Evolutionary conservation across 2,329 filamentous ascomycete genomes (phyloP).

Genomic region (Paraphaeosphaeria minitans): DNA sequence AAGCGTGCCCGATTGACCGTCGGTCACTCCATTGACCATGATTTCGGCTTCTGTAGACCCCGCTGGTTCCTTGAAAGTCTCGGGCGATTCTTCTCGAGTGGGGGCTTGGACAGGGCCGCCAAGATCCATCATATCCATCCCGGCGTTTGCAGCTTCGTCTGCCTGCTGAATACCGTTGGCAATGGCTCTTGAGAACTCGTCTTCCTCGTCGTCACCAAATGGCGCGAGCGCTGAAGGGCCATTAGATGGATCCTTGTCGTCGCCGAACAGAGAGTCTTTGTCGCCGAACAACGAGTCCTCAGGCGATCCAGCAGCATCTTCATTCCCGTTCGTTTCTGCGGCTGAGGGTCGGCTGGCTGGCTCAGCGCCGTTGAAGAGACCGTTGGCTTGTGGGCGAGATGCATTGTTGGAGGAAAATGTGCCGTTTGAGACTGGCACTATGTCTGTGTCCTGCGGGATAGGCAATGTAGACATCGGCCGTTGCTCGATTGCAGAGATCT

Average conservation of each 20-base stretch:
- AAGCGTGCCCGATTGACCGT: constrained; percentile 21
- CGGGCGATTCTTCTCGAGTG: constrained; percentile 28
- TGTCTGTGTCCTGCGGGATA: constrained; percentile 75
- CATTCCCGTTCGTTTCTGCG: constrained; percentile 50
- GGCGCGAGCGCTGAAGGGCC: constrained; percentile 49
- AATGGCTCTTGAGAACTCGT: constrained; percentile 79
- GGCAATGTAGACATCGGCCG: constrained; percentile 76
- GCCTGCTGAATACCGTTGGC: constrained; percentile 57
- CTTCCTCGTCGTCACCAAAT: constrained; percentile 82
- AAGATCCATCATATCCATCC: constrained; percentile 54
- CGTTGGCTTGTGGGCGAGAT: constrained; percentile 62
- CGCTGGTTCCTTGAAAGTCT: constrained; percentile 27
- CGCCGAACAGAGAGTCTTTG: constrained; percentile 86
- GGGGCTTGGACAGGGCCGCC: constrained; percentile 51
- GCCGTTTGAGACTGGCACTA: constrained; percentile 57
- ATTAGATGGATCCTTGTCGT: constrained; percentile 56
- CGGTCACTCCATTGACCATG: constrained; percentile 25
- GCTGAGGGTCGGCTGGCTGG: constrained; percentile 34
- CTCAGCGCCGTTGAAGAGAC: constrained; percentile 51
- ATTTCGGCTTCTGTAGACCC: constrained; percentile 21
- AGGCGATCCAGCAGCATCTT: constrained; percentile 67
- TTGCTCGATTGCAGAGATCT: constrained; percentile 87
- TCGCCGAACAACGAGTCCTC: constrained; percentile 85
- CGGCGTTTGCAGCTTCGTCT: constrained; percentile 47
- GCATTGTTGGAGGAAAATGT: constrained; percentile 79